Base-by-base conservation (phyloP, 805 yeast genomes). In the Scheffersomyces amazonensis region DNA sequence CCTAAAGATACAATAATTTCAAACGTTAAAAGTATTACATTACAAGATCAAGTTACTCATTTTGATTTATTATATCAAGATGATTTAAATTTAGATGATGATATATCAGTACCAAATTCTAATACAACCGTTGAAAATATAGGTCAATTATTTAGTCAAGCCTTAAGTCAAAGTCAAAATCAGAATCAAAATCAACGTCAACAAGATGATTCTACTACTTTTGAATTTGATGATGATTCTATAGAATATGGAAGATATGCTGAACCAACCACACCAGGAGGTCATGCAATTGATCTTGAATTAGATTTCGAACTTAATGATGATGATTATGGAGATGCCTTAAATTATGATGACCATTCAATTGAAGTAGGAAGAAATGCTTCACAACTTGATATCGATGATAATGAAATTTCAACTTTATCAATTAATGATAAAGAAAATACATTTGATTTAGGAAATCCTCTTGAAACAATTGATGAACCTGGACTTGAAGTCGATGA, bases 31-130 rank as follows among this genome's bases (percentile, higher is more conserved):
- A 76, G 74, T 30, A 69, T 86, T 34, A 76, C 81, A 1, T 68
- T 89, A 48, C 80, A 75, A 50, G 95, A 89, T 60, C 85, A 87
- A 15, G 82, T 88, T 32, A 83, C 95, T 0, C 87, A 81, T 42
- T 73, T 81, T 27, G 95, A 87, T 52, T 76, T 87, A 46, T 64
- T 86, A 29, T 76, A 75, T 44, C 86, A 80, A 47, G 86, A 80
- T 32, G 84, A 84, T 22, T 61, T 69, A 44, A 47, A 57, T 22
- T 51, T 68, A 37, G 69, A 62, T 34, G 66, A 61, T 12, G 32
- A 39, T 16, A 31, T 40, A 9, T 40, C 29, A 2, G 13, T 12
- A 8, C 4, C 8, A 9, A 42, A 34, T 25, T 17, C 35, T 4
- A 35, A 36, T 28, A n/a, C n/a, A n/a, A n/a, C n/a, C n/a, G n/a